Evolutionary conservation across 2,329 filamentous ascomycete genomes (phyloP).

Genomic region (Epichloe sibirici): DNA sequence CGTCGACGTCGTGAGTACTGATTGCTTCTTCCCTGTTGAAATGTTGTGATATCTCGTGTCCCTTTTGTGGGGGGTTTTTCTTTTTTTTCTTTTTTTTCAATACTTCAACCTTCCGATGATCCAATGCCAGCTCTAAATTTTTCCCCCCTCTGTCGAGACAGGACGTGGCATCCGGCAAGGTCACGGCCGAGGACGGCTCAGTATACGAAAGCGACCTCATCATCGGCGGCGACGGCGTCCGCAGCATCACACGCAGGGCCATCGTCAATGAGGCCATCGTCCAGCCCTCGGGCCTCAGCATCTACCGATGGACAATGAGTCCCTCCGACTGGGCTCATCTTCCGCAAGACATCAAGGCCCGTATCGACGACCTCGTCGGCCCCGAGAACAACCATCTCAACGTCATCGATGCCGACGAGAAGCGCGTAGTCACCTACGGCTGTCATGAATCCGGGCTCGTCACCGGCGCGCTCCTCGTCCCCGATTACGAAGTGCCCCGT

Average conservation of each 20-base stretch:
- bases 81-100: no score
- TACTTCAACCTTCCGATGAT: no score
- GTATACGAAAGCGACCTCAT: neutral
- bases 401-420: neutral
- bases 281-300: neutral
- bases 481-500: neutral
- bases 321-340: neutral
- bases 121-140: no score
- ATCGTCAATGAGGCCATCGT: neutral
- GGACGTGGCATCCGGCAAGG: neutral
- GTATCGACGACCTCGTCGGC: neutral
- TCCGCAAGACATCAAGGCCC: neutral
- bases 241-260: constrained; percentile 2
- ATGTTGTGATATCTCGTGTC: neutral
- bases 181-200: neutral
- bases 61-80: neutral
- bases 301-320: neutral
- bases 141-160: neutral
- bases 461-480: neutral
- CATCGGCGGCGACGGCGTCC: neutral
- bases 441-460: neutral
- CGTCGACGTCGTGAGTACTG: neutral
- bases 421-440: neutral
- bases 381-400: neutral
- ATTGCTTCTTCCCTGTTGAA: no score